These are phyloP conservation scores for Metschnikowia proteae DNA, from an alignment of 805 yeast species.

Conservation along the genomic window DNA sequence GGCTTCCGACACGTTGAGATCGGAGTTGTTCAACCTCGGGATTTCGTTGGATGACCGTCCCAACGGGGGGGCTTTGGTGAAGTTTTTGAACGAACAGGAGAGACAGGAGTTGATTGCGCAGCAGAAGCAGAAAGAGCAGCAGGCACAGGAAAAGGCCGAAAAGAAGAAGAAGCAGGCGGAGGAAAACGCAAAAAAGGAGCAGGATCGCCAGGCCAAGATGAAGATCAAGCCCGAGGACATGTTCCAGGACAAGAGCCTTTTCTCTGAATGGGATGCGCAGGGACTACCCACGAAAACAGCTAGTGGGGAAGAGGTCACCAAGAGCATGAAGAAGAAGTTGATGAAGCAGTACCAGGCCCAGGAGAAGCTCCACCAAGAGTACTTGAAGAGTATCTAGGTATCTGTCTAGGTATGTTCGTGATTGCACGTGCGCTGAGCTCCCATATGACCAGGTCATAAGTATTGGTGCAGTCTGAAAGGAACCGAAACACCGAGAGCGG, in stretches of 20 bases:
- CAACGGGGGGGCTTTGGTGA: slow-evolving; percentile 76
- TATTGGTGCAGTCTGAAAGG: too few relatives aligned
- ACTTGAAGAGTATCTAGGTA: slow-evolving; percentile 19
- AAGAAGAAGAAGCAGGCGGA: slow-evolving; percentile 49
- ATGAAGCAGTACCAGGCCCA: slow-evolving; percentile 75
- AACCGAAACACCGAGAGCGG: too few relatives aligned
- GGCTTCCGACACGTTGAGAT: slow-evolving; percentile 72
- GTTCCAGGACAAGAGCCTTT: slow-evolving; percentile 57
- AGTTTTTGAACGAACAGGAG: slow-evolving; percentile 71
- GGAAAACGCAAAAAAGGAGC: slow-evolving; percentile 57
- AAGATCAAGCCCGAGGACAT: slow-evolving; percentile 65
- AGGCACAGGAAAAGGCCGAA: slow-evolving; percentile 57
- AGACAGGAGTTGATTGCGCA: slow-evolving; percentile 53
- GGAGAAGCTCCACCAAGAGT: slow-evolving; percentile 75
- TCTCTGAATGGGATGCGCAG: slow-evolving; percentile 74
- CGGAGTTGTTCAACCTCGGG: slow-evolving; percentile 68
- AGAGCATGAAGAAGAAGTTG: slow-evolving; percentile 82
- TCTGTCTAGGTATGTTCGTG: too few relatives aligned
- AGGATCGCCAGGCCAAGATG: slow-evolving; percentile 62
- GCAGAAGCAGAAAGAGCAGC: slow-evolving; percentile 55
- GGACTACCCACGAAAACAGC: slow-evolving; percentile 79
- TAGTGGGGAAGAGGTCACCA: slow-evolving; percentile 79
- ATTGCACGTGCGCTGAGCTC: too few relatives aligned
- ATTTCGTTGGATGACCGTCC: slow-evolving; percentile 87
- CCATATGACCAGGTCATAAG: too few relatives aligned